These are phyloP conservation scores for Coniella vitis DNA, from an alignment of 2,329 filamentous ascomycete genomes.

Conservation along the genomic window DNA sequence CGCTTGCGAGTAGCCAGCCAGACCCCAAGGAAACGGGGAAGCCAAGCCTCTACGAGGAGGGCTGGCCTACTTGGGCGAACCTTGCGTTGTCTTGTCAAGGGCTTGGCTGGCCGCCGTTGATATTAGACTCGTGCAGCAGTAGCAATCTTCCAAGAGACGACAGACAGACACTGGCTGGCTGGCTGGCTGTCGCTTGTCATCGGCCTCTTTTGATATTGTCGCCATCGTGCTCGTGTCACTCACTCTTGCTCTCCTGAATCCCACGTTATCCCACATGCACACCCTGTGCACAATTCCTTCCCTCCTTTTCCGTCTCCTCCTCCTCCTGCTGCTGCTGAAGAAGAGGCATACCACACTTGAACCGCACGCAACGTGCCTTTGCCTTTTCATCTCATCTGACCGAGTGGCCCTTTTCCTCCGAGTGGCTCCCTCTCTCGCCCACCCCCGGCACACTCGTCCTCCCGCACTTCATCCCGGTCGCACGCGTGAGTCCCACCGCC, in stretches of 20 bases:
- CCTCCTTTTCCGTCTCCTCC: constrained; percentile 5
- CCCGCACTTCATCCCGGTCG: constrained; percentile 14
- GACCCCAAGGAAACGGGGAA: no score
- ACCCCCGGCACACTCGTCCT: neutral
- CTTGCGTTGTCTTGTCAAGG: neutral
- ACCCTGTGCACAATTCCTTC: neutral
- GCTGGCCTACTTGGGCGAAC: neutral
- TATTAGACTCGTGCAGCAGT: neutral
- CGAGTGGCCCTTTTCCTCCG: constrained; percentile 10
- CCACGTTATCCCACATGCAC: neutral
- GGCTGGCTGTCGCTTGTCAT: no score
- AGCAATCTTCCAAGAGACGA: neutral
- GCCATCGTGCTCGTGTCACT: no score
- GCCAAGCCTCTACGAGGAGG: no score
- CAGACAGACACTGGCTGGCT: no score
- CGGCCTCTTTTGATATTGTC: no score
- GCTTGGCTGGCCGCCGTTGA: no score
- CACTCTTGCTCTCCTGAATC: neutral
- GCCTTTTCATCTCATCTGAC: constrained; percentile 3
- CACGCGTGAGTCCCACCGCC: constrained; percentile 17
- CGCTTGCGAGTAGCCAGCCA: no score
- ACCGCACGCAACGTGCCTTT: neutral
- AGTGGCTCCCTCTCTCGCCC: constrained; percentile 4
- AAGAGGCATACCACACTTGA: no score
- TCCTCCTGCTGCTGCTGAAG: no score